These are phyloP conservation scores for Raphidocelis subcapitata DNA, from an alignment of 139 green algal species.

Conservation along the genomic window DNA sequence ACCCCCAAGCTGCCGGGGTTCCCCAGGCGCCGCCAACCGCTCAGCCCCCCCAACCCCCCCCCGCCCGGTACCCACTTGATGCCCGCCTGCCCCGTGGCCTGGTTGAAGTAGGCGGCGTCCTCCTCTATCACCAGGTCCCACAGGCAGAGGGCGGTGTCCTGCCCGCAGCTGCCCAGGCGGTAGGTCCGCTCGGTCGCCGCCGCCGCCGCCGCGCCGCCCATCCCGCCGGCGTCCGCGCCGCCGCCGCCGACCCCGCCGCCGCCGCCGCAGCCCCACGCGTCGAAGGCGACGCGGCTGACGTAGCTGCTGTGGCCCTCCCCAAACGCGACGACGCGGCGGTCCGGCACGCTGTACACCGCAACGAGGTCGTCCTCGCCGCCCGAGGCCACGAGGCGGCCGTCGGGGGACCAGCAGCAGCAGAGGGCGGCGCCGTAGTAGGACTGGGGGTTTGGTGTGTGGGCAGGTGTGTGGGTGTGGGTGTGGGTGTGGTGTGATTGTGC, in stretches of 20 bases:
- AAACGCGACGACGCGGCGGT: slow-evolving; percentile 54
- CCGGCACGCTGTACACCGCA: slow-evolving; percentile 56
- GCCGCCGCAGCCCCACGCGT: slow-evolving; percentile 46
- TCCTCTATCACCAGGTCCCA: slow-evolving; percentile 79
- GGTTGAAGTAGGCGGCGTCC: slow-evolving; percentile 11
- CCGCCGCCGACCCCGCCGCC: neutral
- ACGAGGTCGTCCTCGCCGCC: slow-evolving; percentile 94
- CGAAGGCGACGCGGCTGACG: slow-evolving; percentile 75
- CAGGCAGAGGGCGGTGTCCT: slow-evolving; percentile 80
- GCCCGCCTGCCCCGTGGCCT: slow-evolving; percentile 14
- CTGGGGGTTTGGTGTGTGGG: no score
- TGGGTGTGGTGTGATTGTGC: no score
- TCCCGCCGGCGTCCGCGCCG: neutral
- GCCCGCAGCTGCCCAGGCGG: slow-evolving; percentile 72
- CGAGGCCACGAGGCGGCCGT: slow-evolving; percentile 75
- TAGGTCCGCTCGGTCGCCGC: slow-evolving; percentile 41
- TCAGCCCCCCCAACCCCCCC: neutral
- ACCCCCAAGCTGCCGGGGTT: neutral
- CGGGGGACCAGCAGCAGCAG: slow-evolving; percentile 85
- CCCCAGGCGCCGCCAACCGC: neutral
- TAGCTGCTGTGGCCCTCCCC: slow-evolving; percentile 83
- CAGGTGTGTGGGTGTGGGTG: no score
- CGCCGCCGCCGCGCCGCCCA: neutral
- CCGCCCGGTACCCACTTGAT: slow-evolving; percentile 26
- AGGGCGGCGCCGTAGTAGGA: slow-evolving; percentile 88